A percentile compares a stretch with the other conserved stretches of the same genome.
These are phyloP conservation scores for Floccularia luteovirens DNA, from an alignment of 768 basidiomycete genomes.

Conservation along the genomic window DNA sequence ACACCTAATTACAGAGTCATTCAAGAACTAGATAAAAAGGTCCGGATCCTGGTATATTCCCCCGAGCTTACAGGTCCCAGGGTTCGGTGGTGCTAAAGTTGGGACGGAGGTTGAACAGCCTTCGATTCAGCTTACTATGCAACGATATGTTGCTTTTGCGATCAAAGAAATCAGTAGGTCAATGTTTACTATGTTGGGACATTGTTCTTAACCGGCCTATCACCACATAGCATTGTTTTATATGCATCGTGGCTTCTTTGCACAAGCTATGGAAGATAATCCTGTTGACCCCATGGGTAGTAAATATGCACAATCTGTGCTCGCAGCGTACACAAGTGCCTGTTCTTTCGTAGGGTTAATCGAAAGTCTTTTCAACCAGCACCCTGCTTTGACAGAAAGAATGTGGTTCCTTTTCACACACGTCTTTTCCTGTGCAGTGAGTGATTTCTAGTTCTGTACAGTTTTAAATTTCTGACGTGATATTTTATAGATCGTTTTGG, in stretches of 20 bases:
- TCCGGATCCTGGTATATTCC: conserved; percentile 58
- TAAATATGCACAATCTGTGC: conserved; percentile 59
- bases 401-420: conserved; percentile 72
- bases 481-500: conserved; percentile 50
- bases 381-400: conserved; percentile 57
- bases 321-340: conserved; percentile 65
- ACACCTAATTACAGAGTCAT: conserved; percentile 54
- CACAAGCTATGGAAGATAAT: conserved; percentile 56
- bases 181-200: neutral
- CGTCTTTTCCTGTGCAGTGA: conserved; percentile 64
- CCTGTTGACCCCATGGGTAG: conserved; percentile 61
- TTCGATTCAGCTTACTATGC: conserved; percentile 54
- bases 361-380: conserved; percentile 56
- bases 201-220: conserved; percentile 3
- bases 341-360: conserved; percentile 62
- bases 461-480: conserved; percentile 4
- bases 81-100: conserved; percentile 45
- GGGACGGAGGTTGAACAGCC: conserved; percentile 34
- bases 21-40: conserved; percentile 59
- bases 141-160: conserved; percentile 57
- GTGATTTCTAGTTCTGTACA: conserved; percentile 9
- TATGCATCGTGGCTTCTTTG: conserved; percentile 72
- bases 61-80: conserved; percentile 55
- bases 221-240: conserved; percentile 49
- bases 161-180: conserved; percentile 61